Conservation (phyloP, 2,329 filamentous ascomycete genomes). For the Orbilia oligospora region DNA sequence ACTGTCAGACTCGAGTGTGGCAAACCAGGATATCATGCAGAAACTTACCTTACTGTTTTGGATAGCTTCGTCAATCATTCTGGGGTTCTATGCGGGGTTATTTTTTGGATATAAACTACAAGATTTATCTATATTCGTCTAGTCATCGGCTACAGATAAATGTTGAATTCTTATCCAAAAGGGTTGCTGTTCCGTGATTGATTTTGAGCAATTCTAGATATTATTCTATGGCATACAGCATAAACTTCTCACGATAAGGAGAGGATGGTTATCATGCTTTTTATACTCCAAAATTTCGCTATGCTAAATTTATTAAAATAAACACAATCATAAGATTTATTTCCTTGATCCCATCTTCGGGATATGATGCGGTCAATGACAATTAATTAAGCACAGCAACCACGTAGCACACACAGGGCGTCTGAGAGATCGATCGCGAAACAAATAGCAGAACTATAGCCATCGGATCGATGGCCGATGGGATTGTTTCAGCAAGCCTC, state of each 20-base stretch:
- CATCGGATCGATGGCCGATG: neutral
- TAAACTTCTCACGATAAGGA: neutral
- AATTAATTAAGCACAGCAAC: conserved; percentile 2
- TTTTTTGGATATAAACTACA: conserved; percentile 32
- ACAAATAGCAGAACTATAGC: conserved; percentile 17
- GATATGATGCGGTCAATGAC: conserved; percentile 18
- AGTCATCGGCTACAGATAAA: conserved; percentile 48
- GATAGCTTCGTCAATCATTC: conserved; percentile 34
- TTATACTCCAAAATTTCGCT: neutral
- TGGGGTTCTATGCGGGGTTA: conserved; percentile 23
- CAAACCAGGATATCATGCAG: conserved; percentile 32
- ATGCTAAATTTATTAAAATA: neutral
- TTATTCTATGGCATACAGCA: neutral
- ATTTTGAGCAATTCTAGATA: neutral
- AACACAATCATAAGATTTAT: neutral
- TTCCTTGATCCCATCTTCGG: conserved; percentile 15
- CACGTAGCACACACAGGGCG: conserved; percentile 9
- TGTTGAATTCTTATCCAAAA: conserved; percentile 38
- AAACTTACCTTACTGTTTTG: conserved; percentile 41
- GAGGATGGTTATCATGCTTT: neutral
- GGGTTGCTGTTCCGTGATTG: neutral
- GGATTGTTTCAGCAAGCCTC: conserved; percentile 4
- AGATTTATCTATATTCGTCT: conserved; percentile 48
- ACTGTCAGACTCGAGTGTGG: conserved; percentile 43
- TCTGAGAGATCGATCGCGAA: conserved; percentile 4